These are phyloP conservation scores for Zarea fungicola DNA, from an alignment of 2,329 filamentous ascomycete species.

Conservation along the genomic window DNA sequence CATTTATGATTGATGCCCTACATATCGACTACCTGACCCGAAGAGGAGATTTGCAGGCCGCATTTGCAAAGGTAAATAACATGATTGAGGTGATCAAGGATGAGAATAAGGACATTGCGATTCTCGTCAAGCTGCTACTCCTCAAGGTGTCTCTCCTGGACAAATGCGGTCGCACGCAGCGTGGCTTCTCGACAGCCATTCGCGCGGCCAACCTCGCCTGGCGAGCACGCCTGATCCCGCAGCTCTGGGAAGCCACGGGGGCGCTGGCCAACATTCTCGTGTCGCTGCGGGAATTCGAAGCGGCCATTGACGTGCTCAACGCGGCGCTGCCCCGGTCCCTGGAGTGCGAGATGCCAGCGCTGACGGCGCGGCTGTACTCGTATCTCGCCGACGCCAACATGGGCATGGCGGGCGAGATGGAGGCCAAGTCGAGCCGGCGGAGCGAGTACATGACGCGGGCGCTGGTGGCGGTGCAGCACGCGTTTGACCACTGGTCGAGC, in stretches of 20 bases:
- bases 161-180: slow-evolving; percentile 61
- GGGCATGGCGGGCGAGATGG: slow-evolving; percentile 61
- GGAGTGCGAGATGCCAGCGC: slow-evolving; percentile 59
- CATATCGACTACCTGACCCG: slow-evolving; percentile 48
- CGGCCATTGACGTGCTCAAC: slow-evolving; percentile 58
- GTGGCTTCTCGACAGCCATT: slow-evolving; percentile 71
- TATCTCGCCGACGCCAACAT: slow-evolving; percentile 72
- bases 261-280: slow-evolving; percentile 64
- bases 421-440: slow-evolving; percentile 37
- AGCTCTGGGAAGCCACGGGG: slow-evolving; percentile 68
- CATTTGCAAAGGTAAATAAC: slow-evolving; percentile 43
- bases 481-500: slow-evolving; percentile 58
- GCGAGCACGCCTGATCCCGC: slow-evolving; percentile 60
- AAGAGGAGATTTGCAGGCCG: slow-evolving; percentile 41
- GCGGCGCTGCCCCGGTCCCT: slow-evolving; percentile 71
- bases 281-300: slow-evolving; percentile 64
- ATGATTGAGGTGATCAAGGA: slow-evolving; percentile 38
- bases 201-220: slow-evolving; percentile 70
- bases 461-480: slow-evolving; percentile 55
- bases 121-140: slow-evolving; percentile 66
- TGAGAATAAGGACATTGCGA: slow-evolving; percentile 50
- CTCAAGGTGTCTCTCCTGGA: slow-evolving; percentile 68
- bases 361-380: slow-evolving; percentile 63
- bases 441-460: slow-evolving; percentile 56
- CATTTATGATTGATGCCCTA: slow-evolving; percentile 45